Conservation (phyloP, 192 early-diverging fungal genomes). For the Coemansia sp. region DNA sequence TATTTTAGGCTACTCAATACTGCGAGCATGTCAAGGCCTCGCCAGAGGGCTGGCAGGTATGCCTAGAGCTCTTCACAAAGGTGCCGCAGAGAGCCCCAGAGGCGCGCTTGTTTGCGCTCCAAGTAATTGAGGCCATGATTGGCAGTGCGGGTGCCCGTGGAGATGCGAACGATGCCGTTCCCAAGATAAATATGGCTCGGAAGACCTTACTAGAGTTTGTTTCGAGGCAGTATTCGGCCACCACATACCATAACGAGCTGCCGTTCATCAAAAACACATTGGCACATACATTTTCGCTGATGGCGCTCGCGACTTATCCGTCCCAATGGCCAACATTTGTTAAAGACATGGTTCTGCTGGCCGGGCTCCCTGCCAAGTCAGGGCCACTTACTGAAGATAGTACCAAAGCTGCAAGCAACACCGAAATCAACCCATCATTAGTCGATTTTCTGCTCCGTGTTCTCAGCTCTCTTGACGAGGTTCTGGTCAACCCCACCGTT, state of each 20-base stretch:
- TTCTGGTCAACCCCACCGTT: slow-evolving; percentile 75
- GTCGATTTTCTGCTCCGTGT: slow-evolving; percentile 79
- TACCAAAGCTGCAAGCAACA: slow-evolving; percentile 50
- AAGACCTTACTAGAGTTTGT: slow-evolving; percentile 43
- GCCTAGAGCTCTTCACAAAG: slow-evolving; percentile 75
- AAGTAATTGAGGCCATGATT: slow-evolving; percentile 69
- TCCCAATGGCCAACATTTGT: slow-evolving; percentile 86
- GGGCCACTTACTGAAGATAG: slow-evolving; percentile 49
- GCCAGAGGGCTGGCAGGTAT: slow-evolving; percentile 82
- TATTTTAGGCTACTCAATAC: slow-evolving; percentile 71
- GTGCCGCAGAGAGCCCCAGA: slow-evolving; percentile 74
- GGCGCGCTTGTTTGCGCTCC: slow-evolving; percentile 81
- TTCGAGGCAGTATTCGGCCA: slow-evolving; percentile 33
- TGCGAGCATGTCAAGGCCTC: slow-evolving; percentile 78
- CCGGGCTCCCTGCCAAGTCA: slow-evolving; percentile 52
- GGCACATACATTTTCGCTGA: slow-evolving; percentile 73
- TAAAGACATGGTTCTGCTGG: slow-evolving; percentile 73
- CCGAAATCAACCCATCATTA: slow-evolving; percentile 53
- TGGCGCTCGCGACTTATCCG: slow-evolving; percentile 84
- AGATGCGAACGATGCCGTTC: slow-evolving; percentile 25
- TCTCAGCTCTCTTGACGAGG: slow-evolving; percentile 80
- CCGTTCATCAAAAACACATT: slow-evolving; percentile 80
- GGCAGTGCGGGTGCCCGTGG: slow-evolving; percentile 28
- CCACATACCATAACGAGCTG: slow-evolving; percentile 38
- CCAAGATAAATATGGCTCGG: slow-evolving; percentile 37